Evolutionary conservation across 306 rosid species (phyloP), one percentile per base, ranked within the genome.

Genomic region (Abrus precatorius): DNA sequence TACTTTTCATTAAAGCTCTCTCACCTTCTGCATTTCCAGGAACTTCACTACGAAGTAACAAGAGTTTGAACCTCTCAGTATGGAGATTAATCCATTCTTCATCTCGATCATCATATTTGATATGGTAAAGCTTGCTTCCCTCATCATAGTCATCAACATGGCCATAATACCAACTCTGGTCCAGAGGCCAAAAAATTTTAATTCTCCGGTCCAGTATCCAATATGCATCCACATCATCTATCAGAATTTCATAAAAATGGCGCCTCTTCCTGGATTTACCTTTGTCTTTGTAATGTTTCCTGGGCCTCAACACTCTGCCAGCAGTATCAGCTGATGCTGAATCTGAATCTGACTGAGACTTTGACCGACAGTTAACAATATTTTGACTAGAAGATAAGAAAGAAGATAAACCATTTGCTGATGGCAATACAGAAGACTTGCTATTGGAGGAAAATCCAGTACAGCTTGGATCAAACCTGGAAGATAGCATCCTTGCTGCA

Each of bases 381-480:
- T 89, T 90, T 81, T 3, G 86, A 47, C 78, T 84, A 62, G 95
- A 80, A 75, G 99, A 74, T 69, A 75, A 61, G 77, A 79, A 84
- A 84, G 80, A 80, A 73, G 93, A 82, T 64, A 88, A 76, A 78
- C 88, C 93, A 79, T 90, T 86, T 38, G 80, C 78, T 7, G 91
- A 81, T 75, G 87, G 86, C 81, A 84, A 73, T 30, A 85, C 84
- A 73, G 91, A 82, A 78, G 91, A 84, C 87, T 91, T 89, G 79
- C 79, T 71, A 81, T 82, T 86, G 38, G 87, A 83, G 32, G 95
- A 83, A 88, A 90, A 92, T 32, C 97, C 98, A 53, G 99, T 92
- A 85, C 94, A 96, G 86, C 87, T 93, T 36, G 98, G 97, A 92
- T 96, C 97, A 87, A 96, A 96, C 89, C 99, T 87, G 66, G 99